Base-by-base conservation (phyloP, 1,139 yeast genomes). In the Wickerhamomyces sp. region DNA sequence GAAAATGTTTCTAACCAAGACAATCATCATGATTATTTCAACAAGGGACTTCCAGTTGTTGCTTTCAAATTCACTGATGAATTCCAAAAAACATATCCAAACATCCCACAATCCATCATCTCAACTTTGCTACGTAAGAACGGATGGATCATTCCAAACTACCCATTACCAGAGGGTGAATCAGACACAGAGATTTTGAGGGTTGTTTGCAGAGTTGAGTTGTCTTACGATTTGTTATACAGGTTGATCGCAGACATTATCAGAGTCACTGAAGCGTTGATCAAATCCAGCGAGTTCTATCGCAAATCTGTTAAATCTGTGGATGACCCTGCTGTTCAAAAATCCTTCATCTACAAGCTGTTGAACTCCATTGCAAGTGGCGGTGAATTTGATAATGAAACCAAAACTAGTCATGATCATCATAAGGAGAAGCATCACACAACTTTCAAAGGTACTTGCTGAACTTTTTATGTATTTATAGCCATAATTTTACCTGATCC, bases 91-190 rank as follows among this genome's bases (percentile, higher is more conserved):
- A 58, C 68, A 30, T 85, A 78, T 57, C 91, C 95, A 2, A 86
- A 78, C 57, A 73, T 88, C 38, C 95, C 95, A n/a, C 96, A 88
- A 60, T 72, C 80, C 20, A 70, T 86, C 39, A 58, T 88, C 26
- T 79, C 95, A 0, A 68, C 81, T 15, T 58, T 87, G 55, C 66
- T 88, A 52, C 75, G 96, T 57, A 77, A 75, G 58, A 78, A 80
- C 54, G 95, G 95, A 6, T 88, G 82, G 72, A 88, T 88, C 55
- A 72, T 88, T 42, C 96, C 96, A 43, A 88, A 88, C 67, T 88
- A 88, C 61, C 88, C 82, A 42, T 70, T 88, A 49, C 94, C 96
- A 23, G 79, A 84, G 20, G 51, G 55, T 26, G 68, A 65, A 34
- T 67, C 64, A 27, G 48, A 41, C 10, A 55, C 59, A 26, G 95